Evolutionary conservation across 345 rosid species (phyloP).

Genomic region (Salix caprea): DNA sequence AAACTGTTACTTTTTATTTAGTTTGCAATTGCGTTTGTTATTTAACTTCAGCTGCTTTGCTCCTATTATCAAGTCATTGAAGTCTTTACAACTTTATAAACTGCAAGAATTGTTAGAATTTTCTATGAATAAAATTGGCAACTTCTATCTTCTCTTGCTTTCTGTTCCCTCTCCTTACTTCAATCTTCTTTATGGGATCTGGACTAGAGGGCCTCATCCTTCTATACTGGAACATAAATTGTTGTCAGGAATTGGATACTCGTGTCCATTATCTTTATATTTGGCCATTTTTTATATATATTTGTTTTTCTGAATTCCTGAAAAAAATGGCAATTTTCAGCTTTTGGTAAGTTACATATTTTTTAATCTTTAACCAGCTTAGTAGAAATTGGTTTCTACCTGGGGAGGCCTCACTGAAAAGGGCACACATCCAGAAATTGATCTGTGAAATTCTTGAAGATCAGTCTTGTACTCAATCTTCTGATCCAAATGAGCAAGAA

Average conservation of each 20-base stretch:
- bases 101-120: not conserved
- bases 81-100: not conserved
- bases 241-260: not conserved
- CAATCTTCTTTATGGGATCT: not conserved
- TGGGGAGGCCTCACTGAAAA: conserved; percentile 80
- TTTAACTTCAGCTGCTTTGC: too few species aligned
- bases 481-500: conserved; percentile 31
- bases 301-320: too few species aligned
- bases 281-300: not conserved
- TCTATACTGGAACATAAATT: not conserved
- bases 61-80: too few species aligned
- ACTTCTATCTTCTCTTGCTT: not conserved
- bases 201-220: not conserved
- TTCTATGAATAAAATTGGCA: not conserved
- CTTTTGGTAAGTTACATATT: not conserved
- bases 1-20: too few species aligned
- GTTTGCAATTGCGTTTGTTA: too few species aligned
- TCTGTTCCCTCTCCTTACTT: too few species aligned
- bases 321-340: too few species aligned
- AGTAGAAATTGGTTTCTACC: conserved; percentile 79
- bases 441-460: conserved; percentile 63
- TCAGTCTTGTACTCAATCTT: conserved; percentile 40
- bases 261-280: not conserved
- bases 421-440: conserved; percentile 64
- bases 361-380: conserved; percentile 49